Evolutionary conservation across 805 yeast species (phyloP), one percentile per base, ranked within the genome.

Genomic region (Myxozyma neotropica): DNA sequence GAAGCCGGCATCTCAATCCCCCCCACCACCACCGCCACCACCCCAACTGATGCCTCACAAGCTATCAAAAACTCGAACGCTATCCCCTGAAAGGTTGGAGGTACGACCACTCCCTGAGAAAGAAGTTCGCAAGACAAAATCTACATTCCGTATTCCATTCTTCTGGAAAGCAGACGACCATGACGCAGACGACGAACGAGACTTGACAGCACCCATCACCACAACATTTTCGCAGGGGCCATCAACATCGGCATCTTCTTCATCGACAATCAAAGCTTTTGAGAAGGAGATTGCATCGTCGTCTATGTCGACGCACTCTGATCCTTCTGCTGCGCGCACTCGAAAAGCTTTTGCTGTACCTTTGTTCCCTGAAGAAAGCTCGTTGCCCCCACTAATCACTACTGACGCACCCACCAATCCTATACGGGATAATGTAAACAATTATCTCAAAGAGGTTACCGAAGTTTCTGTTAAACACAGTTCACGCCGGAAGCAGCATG

Each of bases 161-260:
- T 59, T 62, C 47, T 59, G 64, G 71, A 17, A 57, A 61, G n/a
- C 58, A 57, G 46, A 57, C 59, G 59, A 50, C 53, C 17, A 63
- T 29, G 55, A 21, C 45, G 15, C 44, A 19, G 56, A 45, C 19
- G 35, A 23, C 40, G 40, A 38, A 17, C 33, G 35, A 4, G 45
- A n/a, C 35, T 42, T 40, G 8, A 40, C 23, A 7, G 17, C 12
- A 8, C 52, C 31, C 2, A 24, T 26, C 19, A 10, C 45, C 1
- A 17, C 44, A 13, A 26, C 24, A 15, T 24, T 26, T 7, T 49
- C 53, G 15, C 44, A 26, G 7, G 38, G 29, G 10, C 53, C 45
- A n/a, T 38, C 45, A 12, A 38, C 23, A 4, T 21, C 33, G 4
- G 35, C 43, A 12, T 24, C 46, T 7, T 36, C 43, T 35, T 24